Evolutionary conservation across 495 filamentous ascomycete genomes (phyloP).

Genomic region (Filosporella fistucella): DNA sequence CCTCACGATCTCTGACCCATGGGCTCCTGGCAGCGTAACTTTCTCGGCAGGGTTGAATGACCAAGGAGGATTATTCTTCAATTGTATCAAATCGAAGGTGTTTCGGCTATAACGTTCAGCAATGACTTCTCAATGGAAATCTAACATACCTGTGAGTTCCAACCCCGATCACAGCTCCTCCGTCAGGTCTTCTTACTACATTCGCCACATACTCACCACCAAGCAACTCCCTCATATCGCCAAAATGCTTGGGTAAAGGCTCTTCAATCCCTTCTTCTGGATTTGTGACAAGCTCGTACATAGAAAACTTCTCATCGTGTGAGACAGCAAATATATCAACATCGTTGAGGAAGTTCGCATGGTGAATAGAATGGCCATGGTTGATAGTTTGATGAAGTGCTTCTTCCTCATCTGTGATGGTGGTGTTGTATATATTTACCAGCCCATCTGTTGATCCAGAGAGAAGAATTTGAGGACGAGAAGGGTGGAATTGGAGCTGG

Average conservation of each 20-base stretch:
- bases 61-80: conserved; percentile 56
- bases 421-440: conserved; percentile 77
- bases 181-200: conserved; percentile 49
- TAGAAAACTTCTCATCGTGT: conserved; percentile 74
- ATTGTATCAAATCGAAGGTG: conserved; percentile 62
- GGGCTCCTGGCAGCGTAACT: conserved; percentile 67
- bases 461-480: conserved; percentile 57
- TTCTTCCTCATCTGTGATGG: conserved; percentile 76
- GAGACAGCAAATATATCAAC: conserved; percentile 69
- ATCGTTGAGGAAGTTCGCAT: conserved; percentile 70
- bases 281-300: conserved; percentile 63
- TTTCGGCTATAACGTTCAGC: conserved; percentile 44
- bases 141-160: conserved; percentile 53
- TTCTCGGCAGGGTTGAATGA: conserved; percentile 52
- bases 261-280: conserved; percentile 49
- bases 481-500: conserved; percentile 69
- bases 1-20: conserved; percentile 80
- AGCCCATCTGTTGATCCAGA: conserved; percentile 92
- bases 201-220: conserved; percentile 81
- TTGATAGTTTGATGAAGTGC: conserved; percentile 84
- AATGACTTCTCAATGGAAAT: background rate
- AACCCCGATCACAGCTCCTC: conserved; percentile 55
- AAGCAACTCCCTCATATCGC: conserved; percentile 68
- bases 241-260: conserved; percentile 55
- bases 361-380: conserved; percentile 77